Percentiles rank a stretch among this genome's conserved stretches.
Conservation (phyloP, 768 basidiomycete genomes). For the Daedaleopsis nitida region DNA sequence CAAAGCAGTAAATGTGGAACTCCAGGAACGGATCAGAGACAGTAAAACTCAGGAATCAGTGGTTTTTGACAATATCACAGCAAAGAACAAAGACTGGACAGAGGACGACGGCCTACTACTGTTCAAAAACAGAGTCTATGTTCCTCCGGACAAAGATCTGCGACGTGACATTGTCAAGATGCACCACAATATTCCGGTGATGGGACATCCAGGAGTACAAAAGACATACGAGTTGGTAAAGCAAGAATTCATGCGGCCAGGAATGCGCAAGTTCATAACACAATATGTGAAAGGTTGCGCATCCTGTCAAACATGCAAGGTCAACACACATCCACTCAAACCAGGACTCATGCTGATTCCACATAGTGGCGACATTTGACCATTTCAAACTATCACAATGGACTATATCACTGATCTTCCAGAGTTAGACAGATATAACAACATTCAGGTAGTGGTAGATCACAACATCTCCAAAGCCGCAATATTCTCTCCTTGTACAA, state of each 20-base stretch:
- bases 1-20: not conserved
- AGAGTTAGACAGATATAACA: conserved; percentile 14
- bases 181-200: conserved; percentile 26
- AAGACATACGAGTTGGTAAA: conserved; percentile 26
- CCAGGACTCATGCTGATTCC: conserved; percentile 16
- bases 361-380: conserved; percentile 1
- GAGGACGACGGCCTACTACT: conserved; percentile 30
- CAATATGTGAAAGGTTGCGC: conserved; percentile 30
- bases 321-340: conserved; percentile 8
- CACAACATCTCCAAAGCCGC: conserved; percentile 8
- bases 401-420: conserved; percentile 27
- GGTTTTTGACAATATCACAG: conserved; percentile 22
- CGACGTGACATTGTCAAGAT: conserved; percentile 1
- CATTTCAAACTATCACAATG: conserved; percentile 9
- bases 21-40: not conserved
- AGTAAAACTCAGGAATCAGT: not conserved
- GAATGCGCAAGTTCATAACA: conserved; percentile 22
- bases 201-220: conserved; percentile 32
- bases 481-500: conserved; percentile 28
- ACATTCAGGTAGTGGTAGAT: conserved; percentile 21
- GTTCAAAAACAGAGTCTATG: not conserved
- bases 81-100: conserved; percentile 23
- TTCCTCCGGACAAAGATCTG: not conserved
- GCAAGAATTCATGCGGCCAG: conserved; percentile 32
- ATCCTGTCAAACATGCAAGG: conserved; percentile 31